Conservation (phyloP, 148 eudicot genomes). For the Heliosperma pusillum region DNA sequence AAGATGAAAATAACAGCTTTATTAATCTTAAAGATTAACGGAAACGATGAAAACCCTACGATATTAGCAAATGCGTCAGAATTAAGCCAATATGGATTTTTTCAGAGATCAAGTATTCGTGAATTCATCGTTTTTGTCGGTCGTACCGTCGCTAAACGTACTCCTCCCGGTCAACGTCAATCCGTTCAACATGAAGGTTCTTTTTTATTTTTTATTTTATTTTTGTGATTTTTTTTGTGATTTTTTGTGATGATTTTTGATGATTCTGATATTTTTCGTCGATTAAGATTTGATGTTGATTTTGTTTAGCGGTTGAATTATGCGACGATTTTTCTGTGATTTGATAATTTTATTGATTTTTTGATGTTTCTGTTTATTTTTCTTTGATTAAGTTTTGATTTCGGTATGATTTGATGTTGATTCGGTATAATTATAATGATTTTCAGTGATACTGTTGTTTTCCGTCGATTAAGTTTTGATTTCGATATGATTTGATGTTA, state of each 20-base stretch:
- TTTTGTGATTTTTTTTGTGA: not conserved
- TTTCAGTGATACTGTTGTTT: too few relatives aligned
- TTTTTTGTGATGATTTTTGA: not conserved
- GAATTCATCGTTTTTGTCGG: conserved; percentile 79
- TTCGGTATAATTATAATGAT: not conserved
- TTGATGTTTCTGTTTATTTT: too few relatives aligned
- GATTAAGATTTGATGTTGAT: not conserved
- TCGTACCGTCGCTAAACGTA: conserved; percentile 78
- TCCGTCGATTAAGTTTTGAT: too few relatives aligned
- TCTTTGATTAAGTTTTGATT: too few relatives aligned
- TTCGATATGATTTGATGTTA: not conserved
- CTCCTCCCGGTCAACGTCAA: conserved; percentile 66
- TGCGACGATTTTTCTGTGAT: not conserved
- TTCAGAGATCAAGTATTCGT: conserved; percentile 65
- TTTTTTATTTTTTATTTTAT: not conserved
- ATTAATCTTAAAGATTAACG: conserved; percentile 46
- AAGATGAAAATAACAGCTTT: conserved; percentile 83
- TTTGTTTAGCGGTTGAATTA: not conserved
- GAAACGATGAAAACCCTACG: conserved; percentile 55
- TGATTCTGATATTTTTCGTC: not conserved
- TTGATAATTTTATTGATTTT: not conserved
- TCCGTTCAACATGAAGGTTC: conserved; percentile 90
- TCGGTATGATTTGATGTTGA: not conserved
- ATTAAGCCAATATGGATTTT: conserved; percentile 67
- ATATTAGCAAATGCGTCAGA: conserved; percentile 66